phyloP scores from a whole-genome alignment of 495 filamentous ascomycete species.

The Tuber umbilicatum region DNA sequence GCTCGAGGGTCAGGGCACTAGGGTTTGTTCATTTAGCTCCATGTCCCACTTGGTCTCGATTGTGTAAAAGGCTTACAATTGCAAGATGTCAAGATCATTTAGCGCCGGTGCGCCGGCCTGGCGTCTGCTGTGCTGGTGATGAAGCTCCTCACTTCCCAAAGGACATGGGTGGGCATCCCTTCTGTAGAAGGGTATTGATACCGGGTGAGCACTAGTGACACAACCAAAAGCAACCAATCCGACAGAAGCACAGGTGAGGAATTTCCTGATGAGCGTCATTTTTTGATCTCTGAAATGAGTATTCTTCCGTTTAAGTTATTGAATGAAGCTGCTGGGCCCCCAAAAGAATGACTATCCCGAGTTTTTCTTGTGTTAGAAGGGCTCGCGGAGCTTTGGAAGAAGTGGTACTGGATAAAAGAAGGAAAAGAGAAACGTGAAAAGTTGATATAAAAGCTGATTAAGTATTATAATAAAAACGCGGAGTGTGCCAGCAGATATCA shows the following conservation, averaged over 20 bases:
- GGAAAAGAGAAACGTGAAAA: constrained; percentile 7
- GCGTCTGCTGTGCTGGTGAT: constrained; percentile 46
- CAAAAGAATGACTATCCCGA: not conserved
- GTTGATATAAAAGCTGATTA: constrained; percentile 46
- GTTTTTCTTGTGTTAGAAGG: not conserved
- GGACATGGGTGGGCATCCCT: constrained; percentile 38
- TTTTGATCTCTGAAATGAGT: constrained; percentile 34
- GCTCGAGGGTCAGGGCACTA: constrained; percentile 60
- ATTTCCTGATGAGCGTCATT: constrained; percentile 46
- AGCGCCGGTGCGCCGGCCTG: constrained; percentile 53
- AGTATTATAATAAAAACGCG: constrained; percentile 40
- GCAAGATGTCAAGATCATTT: constrained; percentile 60
- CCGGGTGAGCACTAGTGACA: constrained; percentile 46
- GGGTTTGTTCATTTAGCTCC: not conserved
- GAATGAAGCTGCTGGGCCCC: not conserved
- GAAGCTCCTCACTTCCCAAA: constrained; percentile 9
- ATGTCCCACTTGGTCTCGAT: constrained; percentile 8
- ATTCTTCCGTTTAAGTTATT: not conserved
- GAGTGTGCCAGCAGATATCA: constrained; percentile 36
- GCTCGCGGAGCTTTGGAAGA: constrained; percentile 22
- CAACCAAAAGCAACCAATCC: constrained; percentile 46
- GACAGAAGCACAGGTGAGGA: constrained; percentile 44
- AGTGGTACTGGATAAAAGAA: not conserved
- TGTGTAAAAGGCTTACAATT: constrained; percentile 53
- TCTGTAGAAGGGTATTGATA: constrained; percentile 39